These are phyloP conservation scores for Capsicum rhomboideum DNA, from an alignment of 257 asterid genomes.

Conservation along the genomic window DNA sequence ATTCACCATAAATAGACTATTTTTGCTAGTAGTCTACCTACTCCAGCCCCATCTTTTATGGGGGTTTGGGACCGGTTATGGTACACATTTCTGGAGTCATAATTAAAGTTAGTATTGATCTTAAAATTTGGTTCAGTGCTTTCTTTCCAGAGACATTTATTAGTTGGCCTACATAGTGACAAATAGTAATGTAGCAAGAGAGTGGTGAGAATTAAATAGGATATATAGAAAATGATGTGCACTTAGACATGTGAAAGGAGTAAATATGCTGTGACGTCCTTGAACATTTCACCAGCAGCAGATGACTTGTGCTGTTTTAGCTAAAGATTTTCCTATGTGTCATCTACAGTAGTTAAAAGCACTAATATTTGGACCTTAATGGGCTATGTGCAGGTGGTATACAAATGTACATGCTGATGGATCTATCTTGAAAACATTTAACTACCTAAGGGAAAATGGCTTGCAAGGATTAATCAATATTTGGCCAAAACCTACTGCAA, in stretches of 20 bases:
- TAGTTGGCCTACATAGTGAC: neutral
- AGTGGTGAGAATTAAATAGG: neutral
- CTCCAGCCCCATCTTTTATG: neutral
- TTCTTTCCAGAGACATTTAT: neutral
- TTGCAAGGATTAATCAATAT: constrained; percentile 54
- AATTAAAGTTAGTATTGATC: neutral
- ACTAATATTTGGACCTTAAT: constrained; percentile 4
- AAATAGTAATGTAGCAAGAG: neutral
- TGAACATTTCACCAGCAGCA: neutral
- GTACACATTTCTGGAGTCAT: neutral
- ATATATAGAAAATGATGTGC: neutral
- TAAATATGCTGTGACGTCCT: neutral
- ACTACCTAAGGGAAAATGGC: constrained; percentile 56
- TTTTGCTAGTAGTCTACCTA: neutral
- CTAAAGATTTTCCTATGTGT: neutral
- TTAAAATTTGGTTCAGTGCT: neutral
- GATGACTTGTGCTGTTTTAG: neutral
- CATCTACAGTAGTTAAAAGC: neutral
- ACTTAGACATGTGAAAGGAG: neutral
- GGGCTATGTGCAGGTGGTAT: constrained; percentile 68
- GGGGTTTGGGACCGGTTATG: neutral
- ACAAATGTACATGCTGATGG: constrained; percentile 98
- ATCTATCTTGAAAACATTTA: constrained; percentile 58
- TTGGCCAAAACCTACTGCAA: constrained; percentile 79
- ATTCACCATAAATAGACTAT: neutral